Evolutionary conservation across 176 grass and related monocot species (phyloP).

Genomic region (Aegilops tauschii): DNA sequence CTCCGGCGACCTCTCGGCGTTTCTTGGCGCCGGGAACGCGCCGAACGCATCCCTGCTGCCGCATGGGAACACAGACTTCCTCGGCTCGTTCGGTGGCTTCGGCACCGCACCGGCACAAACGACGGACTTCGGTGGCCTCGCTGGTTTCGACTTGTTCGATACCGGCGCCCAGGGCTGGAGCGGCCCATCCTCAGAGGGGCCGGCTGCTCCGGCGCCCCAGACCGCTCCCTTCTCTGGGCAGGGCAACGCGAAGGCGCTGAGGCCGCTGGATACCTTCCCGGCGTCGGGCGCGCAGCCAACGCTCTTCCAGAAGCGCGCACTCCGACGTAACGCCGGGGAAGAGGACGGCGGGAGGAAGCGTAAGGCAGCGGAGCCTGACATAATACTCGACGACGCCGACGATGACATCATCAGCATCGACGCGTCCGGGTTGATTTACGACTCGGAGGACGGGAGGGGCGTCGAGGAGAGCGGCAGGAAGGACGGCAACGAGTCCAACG

Average conservation of each 20-base stretch:
- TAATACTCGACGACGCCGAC: conserved; percentile 48
- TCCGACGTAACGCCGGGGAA: conserved; percentile 68
- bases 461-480: conserved; percentile 57
- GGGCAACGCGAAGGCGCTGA: conserved; percentile 68
- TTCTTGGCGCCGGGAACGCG: conserved; percentile 25
- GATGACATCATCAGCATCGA: conserved; percentile 77
- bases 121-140: conserved; percentile 44
- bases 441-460: conserved; percentile 69
- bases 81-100: conserved; percentile 61
- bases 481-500: conserved; percentile 37
- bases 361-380: conserved; percentile 40
- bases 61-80: conserved; percentile 27
- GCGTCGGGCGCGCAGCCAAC: conserved; percentile 78
- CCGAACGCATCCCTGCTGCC: conserved; percentile 34
- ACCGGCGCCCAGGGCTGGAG: conserved; percentile 10
- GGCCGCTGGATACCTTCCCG: conserved; percentile 81
- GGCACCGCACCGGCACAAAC: conserved; percentile 35
- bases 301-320: conserved; percentile 91
- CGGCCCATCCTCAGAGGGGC: conserved; percentile 17
- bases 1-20: conserved; percentile 28
- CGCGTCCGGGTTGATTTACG: conserved; percentile 81
- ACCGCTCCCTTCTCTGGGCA: conserved; percentile 43
- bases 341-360: conserved; percentile 68
- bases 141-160: conserved; percentile 55
- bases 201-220: background rate